phyloP scores from a whole-genome alignment of 169 alveolate genomes.

The Cytauxzoon felis region DNA sequence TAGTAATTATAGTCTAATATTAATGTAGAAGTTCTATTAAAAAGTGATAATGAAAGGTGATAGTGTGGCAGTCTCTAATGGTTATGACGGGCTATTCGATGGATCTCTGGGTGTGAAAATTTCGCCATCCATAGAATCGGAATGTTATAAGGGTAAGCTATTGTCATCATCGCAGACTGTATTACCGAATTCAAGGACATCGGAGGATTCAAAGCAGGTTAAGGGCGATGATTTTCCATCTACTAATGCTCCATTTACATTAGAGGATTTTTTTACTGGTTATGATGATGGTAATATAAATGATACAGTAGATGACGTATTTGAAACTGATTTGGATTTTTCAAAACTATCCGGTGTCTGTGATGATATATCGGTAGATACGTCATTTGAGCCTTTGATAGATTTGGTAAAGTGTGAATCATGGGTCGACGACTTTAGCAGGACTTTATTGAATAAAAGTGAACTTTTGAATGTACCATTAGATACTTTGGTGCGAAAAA shows the following conservation, averaged over 20 bases:
- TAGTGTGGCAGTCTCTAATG: no score
- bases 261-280: slow-evolving; percentile 16
- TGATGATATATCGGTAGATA: slow-evolving; percentile 10
- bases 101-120: no score
- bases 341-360: slow-evolving; percentile 5
- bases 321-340: slow-evolving; percentile 42
- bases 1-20: no score
- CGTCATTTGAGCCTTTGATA: slow-evolving; percentile 12
- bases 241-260: slow-evolving; percentile 23
- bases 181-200: no score
- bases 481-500: not conserved
- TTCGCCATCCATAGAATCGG: no score
- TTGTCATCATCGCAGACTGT: no score
- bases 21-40: no score
- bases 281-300: not conserved
- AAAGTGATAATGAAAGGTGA: no score
- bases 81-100: no score
- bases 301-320: slow-evolving; percentile 40
- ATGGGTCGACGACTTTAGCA: slow-evolving; percentile 3
- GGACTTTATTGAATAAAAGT: not conserved
- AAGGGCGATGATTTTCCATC: slow-evolving; percentile 24
- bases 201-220: no score
- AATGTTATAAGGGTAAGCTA: no score
- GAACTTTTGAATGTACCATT: not conserved
- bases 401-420: slow-evolving; percentile 51